Base-by-base conservation (phyloP, 768 basidiomycete species). In the Agaricus sinodeliciosus region DNA sequence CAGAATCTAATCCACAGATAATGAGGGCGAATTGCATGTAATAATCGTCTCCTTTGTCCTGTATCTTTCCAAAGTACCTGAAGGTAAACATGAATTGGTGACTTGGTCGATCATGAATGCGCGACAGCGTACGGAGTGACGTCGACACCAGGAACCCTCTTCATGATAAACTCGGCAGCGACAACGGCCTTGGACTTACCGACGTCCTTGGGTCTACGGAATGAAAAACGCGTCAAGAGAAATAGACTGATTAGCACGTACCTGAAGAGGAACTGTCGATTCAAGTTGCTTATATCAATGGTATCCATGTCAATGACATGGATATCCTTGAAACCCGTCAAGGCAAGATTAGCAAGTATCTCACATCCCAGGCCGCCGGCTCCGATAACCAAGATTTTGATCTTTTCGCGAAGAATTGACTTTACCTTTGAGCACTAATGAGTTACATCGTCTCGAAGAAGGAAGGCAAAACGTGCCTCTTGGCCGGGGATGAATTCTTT, bases 241-340 rank as follows among this genome's bases (percentile, higher is more conserved):
- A 12, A 19, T 18, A 25, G 49, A 15, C 9, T 9, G 31, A 6
- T 15, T 9, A 18, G 37, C 16, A 65, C 72, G 47, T 59, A 92
- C 95, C 96, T 81, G 74, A 99, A 99, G 19, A 99, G 75, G 67
- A 99, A 99, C 70, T 99, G 96, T 46, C 96, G 81, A 68, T 99
- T 99, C 59, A 99, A 77, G 69, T 99, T 99, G 64, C 94, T 97
- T 64, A 99, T 90, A 71, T 99, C 95, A 66, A 98, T 99, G 13
- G 95, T 97, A 75, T 99, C 95, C 94, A 99, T 98, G 76, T 99
- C 96, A 65, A 99, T 98, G 56, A 99, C 94, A 75, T 97, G 93
- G 59, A 98, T 96, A 63, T 98, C 90, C 69, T 88, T 90, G 83
- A 98, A 99, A 22, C 96, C 96, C 42, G 91, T 88, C 59, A 98